These are phyloP conservation scores for Heracleum sosnowskyi DNA, from an alignment of 129 eudicot species.

Conservation along the genomic window DNA sequence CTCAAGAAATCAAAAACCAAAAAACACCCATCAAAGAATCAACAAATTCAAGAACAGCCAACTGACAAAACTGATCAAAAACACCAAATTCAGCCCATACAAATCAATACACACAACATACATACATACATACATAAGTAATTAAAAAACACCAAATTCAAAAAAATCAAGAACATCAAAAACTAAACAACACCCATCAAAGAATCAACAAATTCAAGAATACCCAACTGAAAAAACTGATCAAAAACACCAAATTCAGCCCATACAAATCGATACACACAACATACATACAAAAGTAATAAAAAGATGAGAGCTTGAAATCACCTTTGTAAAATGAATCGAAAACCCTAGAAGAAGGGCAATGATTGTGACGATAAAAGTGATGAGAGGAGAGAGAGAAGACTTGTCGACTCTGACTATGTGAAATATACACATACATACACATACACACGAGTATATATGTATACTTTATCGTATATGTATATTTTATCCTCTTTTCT, in stretches of 20 bases:
- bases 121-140: neutral
- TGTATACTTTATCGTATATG: constrained; percentile 1
- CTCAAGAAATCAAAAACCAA: neutral
- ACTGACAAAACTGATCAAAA: neutral
- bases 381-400: constrained; percentile 12
- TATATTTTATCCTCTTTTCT: neutral
- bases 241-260: neutral
- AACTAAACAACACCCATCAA: neutral
- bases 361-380: constrained; percentile 2
- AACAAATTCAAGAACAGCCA: neutral
- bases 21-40: neutral
- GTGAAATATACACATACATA: constrained; percentile 4
- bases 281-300: neutral
- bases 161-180: neutral
- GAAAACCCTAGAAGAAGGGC: constrained; percentile 7
- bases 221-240: neutral
- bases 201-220: neutral
- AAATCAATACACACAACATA: neutral
- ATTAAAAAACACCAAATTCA: neutral
- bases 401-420: constrained; percentile 13
- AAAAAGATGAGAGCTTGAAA: neutral
- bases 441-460: neutral
- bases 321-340: neutral
- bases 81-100: neutral
- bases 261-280: neutral